Percentiles rank a stretch among this genome's conserved stretches.
Evolutionary conservation across 2,329 filamentous ascomycete genomes (phyloP).

Genomic region (Aureobasidium sp.): DNA sequence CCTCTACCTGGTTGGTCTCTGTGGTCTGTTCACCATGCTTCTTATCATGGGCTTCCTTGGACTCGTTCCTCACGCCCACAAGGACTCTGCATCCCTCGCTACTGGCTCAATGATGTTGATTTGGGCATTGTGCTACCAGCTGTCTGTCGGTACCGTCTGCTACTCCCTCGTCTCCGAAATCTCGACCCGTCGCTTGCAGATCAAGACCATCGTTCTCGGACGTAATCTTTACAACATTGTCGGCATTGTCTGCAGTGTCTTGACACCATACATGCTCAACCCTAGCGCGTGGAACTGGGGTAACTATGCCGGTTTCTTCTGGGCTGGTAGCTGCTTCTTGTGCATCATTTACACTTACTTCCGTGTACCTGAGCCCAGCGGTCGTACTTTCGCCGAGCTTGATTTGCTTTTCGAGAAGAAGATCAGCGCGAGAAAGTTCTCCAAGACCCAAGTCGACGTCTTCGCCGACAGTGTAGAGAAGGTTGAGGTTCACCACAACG

Average conservation of each 20-base stretch:
- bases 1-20: constrained; percentile 69
- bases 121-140: constrained; percentile 77
- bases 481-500: constrained; percentile 12
- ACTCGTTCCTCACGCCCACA: constrained; percentile 55
- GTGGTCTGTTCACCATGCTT: constrained; percentile 65
- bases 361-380: constrained; percentile 69
- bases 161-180: constrained; percentile 84
- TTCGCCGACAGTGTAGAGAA: constrained; percentile 36
- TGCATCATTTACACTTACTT: constrained; percentile 79
- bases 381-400: constrained; percentile 76
- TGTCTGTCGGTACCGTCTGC: constrained; percentile 80
- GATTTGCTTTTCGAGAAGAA: constrained; percentile 74
- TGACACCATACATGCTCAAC: constrained; percentile 92
- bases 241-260: constrained; percentile 68
- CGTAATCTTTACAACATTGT: constrained; percentile 72
- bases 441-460: constrained; percentile 47
- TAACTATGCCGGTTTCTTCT: constrained; percentile 83
- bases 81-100: constrained; percentile 57
- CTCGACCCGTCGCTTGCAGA: constrained; percentile 72
- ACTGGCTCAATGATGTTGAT: constrained; percentile 79
- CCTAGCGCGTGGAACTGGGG: constrained; percentile 79
- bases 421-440: constrained; percentile 66
- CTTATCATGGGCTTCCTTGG: constrained; percentile 78
- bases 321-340: constrained; percentile 70
- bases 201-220: constrained; percentile 85